These are phyloP conservation scores for Globisporangium paroecandrum DNA, from an alignment of 352 stramenopile genomes.

Conservation along the genomic window DNA sequence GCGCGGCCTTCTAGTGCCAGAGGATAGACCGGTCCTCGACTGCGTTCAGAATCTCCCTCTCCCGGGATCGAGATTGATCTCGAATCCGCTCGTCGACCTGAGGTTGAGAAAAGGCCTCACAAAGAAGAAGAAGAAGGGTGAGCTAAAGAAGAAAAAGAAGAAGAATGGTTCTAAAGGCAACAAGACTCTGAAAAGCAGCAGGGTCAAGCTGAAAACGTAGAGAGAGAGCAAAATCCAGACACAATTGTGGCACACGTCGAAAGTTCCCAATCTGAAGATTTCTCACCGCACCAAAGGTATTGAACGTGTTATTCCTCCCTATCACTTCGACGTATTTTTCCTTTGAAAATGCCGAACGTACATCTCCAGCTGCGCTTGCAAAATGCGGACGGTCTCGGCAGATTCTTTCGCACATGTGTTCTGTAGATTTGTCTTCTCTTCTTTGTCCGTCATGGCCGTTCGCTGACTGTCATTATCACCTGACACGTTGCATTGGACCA, in stretches of 20 bases:
- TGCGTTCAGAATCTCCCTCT: slow-evolving; percentile 55
- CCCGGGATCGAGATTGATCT: slow-evolving; percentile 35
- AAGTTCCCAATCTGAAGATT: not conserved
- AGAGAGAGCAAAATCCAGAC: not conserved
- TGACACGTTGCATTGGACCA: too few species aligned
- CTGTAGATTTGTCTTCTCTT: not conserved
- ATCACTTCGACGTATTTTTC: not conserved
- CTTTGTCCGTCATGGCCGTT: not conserved
- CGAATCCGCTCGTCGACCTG: slow-evolving; percentile 42
- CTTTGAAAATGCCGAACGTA: slow-evolving; percentile 21
- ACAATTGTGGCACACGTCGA: not conserved
- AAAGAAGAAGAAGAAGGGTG: slow-evolving; percentile 41
- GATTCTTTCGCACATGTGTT: not conserved
- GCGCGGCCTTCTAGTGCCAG: slow-evolving; percentile 51
- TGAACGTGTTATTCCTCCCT: not conserved
- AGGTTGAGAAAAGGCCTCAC: slow-evolving; percentile 26
- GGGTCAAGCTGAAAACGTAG: slow-evolving; percentile 10
- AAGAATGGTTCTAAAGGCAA: slow-evolving; percentile 20
- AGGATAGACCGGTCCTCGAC: slow-evolving; percentile 48
- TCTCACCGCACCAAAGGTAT: not conserved
- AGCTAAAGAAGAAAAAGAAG: slow-evolving; percentile 32
- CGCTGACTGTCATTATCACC: not conserved
- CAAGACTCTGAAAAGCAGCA: slow-evolving; percentile 25
- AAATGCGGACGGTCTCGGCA: not conserved
- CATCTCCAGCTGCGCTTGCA: slow-evolving; percentile 25